Base-by-base conservation (phyloP, 2,329 filamentous ascomycete species). In the Curvularia verruculosa region DNA sequence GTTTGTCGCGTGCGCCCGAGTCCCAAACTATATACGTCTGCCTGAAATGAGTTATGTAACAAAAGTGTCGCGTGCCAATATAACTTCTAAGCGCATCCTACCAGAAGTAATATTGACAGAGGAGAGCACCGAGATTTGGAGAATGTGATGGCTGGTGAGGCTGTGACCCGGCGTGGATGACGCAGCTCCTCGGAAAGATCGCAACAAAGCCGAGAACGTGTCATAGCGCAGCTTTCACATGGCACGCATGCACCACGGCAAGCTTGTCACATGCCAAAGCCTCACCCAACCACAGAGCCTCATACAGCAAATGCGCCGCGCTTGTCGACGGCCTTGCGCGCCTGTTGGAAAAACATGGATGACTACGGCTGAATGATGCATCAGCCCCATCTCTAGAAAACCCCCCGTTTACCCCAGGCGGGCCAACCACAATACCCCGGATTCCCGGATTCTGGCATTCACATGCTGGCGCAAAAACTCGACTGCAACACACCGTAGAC, bases 251-350 rank as follows among this genome's bases (percentile, higher is more conserved):
- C 48, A 28, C 54, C 55, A 52, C 60, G 26, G 19, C 41, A 56
- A 56, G 50, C 53, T 59, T 64, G 63, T 69, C 66, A 69, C 66
- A 68, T 69, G 66, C 64, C 52, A 47, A 47, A 48, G 40, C 44
- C 44, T 53, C 48, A 51, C 44, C 60, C 63, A 63, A 63, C 60
- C 60, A 61, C 56, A 54, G 47, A 56, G 56, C 50, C 52, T 55
- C 58, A 56, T 54, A 39, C 54, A 54, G 54, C 52, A 34, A 55
- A 62, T 60, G 47, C 54, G 58, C 63, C 58, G 55, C 63, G 61
- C 58, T 64, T 64, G 56, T 54, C 54, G 52, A 64, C 58, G 54
- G 61, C 48, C 49, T 57, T 51, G 19, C 26, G 49, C 54, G 54
- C 44, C 39, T 52, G 46, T 53, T 45, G 49, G n/a, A 46, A 41